Evolutionary conservation across 2,329 filamentous ascomycete species (phyloP).

Genomic region (Furcasterigmium sp.): DNA sequence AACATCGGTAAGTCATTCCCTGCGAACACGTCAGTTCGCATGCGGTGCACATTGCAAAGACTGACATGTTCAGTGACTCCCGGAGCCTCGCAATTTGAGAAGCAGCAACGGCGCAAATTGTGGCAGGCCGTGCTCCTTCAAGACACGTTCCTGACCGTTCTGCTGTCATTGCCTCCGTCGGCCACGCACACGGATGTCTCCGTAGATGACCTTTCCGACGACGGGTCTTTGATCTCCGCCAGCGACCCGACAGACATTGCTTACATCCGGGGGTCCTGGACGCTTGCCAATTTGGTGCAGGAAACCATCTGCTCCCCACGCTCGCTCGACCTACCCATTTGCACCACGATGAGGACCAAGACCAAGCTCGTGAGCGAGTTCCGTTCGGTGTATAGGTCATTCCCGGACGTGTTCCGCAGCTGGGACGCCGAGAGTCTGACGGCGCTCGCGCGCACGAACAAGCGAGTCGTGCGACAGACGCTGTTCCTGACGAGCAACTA

Average conservation of each 20-base stretch:
- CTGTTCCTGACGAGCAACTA: slow-evolving; percentile 78
- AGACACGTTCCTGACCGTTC: slow-evolving; percentile 75
- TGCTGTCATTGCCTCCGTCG: slow-evolving; percentile 71
- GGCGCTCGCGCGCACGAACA: slow-evolving; percentile 51
- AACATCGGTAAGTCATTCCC: slow-evolving; percentile 53
- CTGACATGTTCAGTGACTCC: slow-evolving; percentile 46
- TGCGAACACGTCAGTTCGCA: slow-evolving; percentile 11
- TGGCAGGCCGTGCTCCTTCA: slow-evolving; percentile 80
- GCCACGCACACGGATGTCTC: slow-evolving; percentile 76
- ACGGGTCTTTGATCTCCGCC: slow-evolving; percentile 50
- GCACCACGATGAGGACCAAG: slow-evolving; percentile 62
- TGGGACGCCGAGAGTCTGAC: slow-evolving; percentile 59
- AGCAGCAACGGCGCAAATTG: slow-evolving; percentile 72
- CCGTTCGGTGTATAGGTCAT: slow-evolving; percentile 65
- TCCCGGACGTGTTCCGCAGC: slow-evolving; percentile 64
- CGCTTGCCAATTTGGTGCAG: slow-evolving; percentile 71
- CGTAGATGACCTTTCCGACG: slow-evolving; percentile 67
- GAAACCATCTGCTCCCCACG: slow-evolving; percentile 71
- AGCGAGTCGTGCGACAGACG: slow-evolving; percentile 66
- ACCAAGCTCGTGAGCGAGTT: slow-evolving; percentile 66
- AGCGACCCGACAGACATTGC: slow-evolving; percentile 61
- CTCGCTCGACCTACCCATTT: slow-evolving; percentile 68
- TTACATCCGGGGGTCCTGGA: slow-evolving; percentile 74
- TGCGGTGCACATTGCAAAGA: no score
- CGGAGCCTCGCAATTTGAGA: slow-evolving; percentile 63